Evolutionary conservation across 1,284 basidiomycete genomes (phyloP), one percentile per base, ranked within the genome.

Genomic region (Apiotrichum domesticum): DNA sequence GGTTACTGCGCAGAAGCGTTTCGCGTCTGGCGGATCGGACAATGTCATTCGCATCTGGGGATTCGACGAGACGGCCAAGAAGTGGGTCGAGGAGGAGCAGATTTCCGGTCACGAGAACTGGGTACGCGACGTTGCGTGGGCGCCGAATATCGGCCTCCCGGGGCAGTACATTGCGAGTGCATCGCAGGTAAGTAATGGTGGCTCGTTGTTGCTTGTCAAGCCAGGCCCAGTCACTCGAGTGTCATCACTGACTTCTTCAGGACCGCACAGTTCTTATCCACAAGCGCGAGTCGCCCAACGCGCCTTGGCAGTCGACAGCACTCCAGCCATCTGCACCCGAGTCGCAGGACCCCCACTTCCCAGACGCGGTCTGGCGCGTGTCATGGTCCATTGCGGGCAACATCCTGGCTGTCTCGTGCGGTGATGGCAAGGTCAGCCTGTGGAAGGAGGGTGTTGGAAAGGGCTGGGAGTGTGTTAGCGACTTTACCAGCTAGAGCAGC

Each of bases 371-470:
- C 15, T 98, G 95, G 95, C 85, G 93, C 39, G 91, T 97, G 37
- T 92, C 89, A 56, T 98, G 95, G 95, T 94, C 90, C 66, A 82
- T 98, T 47, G 91, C 93, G 3, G 95, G 96, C 21, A 98, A 98
- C 70, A 85, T 98, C 54, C 81, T 98, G 48, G 94, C 95, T 0
- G 96, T 98, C 42, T 95, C 91, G 75, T 96, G 93, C 76, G 95
- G 94, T 13, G 96, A 98, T 74, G 95, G 96, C 33, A 97, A 97
- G 78, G 93, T 98, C 35, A 93, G 88, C 11, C 80, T 98, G 54
- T 98, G 94, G 95, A 98, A 98, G 79, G 95, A 98, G 79, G 95
- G 90, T 73, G 78, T 97, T 68, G 92, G 91, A 84, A 93, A 94
- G 75, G 80, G 83, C 29, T 98, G 95, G 91, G 95, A 98, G 77